Base-by-base conservation (phyloP, 1,139 yeast species). In the Scheffersomyces cryptocercus region DNA sequence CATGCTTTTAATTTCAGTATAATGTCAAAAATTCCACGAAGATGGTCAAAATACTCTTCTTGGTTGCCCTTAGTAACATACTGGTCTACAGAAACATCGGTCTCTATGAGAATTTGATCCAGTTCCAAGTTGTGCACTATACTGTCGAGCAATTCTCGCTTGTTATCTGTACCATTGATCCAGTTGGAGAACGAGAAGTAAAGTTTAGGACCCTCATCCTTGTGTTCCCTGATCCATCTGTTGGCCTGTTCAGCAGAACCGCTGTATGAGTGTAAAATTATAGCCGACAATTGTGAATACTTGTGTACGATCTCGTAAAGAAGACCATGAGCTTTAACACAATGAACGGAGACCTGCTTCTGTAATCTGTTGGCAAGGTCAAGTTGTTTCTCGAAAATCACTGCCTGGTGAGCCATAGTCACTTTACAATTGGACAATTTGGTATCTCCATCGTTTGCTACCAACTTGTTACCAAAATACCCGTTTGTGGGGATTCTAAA, bases 241-340 rank as follows among this genome's bases (percentile, higher is more conserved):
- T 69, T 67, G 4, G 82, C 77, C 45, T 82, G 84, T 43, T 89
- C 95, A 0, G 73, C 55, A 3, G 95, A 83, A 0, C 97, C 98
- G n/a, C 89, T 81, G 60, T 82, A 91, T 0, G 97, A 88, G 59
- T 91, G 98, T 28, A 91, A 69, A 30, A 89, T 79, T 0, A 89
- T 66, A 1, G 70, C 57, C 1, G 70, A 56, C 6, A 67, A 54
- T 15, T 49, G 41, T 20, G 38, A 29, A 40, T 53, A 66, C 28
- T 58, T 36, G 39, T 42, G 52, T 20, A 81, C 67, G 1, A 65
- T 55, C 9, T 84, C 85, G 44, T 67, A 80, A 20, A 87, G 57
- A 8, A 68, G 58, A 1, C 88, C 88, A 53, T 85, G 91, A 7
- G 86, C 82, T 53, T 84, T 86, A 2, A 93, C 99, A 51, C 91